These are phyloP conservation scores for Rosa chinensis DNA, from an alignment of 306 rosid genomes.

Conservation along the genomic window DNA sequence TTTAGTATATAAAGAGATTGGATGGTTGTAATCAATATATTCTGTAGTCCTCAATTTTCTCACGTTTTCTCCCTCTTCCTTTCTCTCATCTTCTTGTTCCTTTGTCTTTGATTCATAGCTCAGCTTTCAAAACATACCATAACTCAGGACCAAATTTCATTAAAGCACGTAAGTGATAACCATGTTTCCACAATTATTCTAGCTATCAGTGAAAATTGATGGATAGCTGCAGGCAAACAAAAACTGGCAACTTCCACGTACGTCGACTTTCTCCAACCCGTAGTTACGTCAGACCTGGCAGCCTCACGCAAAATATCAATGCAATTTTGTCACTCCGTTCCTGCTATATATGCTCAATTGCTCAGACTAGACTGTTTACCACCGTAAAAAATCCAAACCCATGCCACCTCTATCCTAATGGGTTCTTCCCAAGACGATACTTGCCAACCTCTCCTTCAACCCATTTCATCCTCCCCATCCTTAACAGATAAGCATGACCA, in stretches of 20 bases:
- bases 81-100: too few species aligned
- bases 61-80: too few species aligned
- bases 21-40: too few species aligned
- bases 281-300: neutral
- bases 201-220: neutral
- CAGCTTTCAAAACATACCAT: too few species aligned
- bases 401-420: conserved; percentile 11
- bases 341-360: neutral
- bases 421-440: conserved; percentile 4
- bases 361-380: too few species aligned
- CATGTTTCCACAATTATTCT: neutral
- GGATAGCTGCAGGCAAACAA: neutral
- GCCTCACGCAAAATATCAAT: neutral
- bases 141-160: too few species aligned
- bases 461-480: conserved; percentile 7
- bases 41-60: too few species aligned
- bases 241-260: neutral
- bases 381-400: neutral
- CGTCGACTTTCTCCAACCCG: neutral
- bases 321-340: neutral
- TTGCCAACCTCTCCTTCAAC: conserved; percentile 12
- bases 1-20: too few species aligned
- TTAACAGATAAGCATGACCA: conserved; percentile 17
- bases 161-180: neutral
- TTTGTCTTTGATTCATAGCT: too few species aligned